A percentile compares a stretch with the other conserved stretches of the same genome.
phyloP scores from a whole-genome alignment of 2,329 filamentous ascomycete genomes.

The Pyricularia sp. region DNA sequence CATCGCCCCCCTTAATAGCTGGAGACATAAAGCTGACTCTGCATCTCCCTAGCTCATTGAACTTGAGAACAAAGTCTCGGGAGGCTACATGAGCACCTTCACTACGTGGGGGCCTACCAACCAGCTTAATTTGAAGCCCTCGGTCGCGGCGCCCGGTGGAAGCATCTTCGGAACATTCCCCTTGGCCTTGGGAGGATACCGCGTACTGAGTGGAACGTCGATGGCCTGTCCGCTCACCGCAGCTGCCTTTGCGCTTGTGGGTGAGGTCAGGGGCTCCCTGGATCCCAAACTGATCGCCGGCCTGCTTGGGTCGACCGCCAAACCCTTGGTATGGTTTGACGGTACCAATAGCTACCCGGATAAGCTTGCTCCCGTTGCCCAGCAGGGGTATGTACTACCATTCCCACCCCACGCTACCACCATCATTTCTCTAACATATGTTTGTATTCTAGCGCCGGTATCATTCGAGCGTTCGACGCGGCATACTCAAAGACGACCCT shows the following conservation, averaged over 20 bases:
- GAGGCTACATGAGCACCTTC: not conserved
- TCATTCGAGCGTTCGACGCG: conserved; percentile 31
- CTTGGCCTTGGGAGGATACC: conserved; percentile 1
- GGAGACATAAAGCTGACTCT: conserved; percentile 14
- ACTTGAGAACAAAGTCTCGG: not conserved
- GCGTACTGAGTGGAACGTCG: conserved; percentile 2
- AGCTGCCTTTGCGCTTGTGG: conserved; percentile 1
- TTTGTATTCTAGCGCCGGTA: conserved; percentile 19
- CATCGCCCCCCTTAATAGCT: conserved; percentile 21
- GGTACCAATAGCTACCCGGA: not conserved
- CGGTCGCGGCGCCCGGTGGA: not conserved
- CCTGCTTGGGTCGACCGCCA: not conserved
- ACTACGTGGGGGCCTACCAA: not conserved
- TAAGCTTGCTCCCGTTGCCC: conserved; percentile 21
- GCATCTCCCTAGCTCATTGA: conserved; percentile 16
- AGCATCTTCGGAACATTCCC: not conserved
- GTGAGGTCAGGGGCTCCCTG: not conserved
- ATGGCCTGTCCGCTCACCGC: conserved; percentile 2
- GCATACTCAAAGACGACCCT: conserved; percentile 26
- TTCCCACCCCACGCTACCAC: not conserved
- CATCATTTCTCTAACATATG: not conserved
- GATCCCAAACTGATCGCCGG: not conserved
- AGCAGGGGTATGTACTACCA: conserved; percentile 22
- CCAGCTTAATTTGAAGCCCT: conserved; percentile 10
- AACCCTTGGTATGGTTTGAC: not conserved